Percentiles rank a stretch among this genome's conserved stretches.
These are phyloP conservation scores for Metarhizium album DNA, from an alignment of 2,329 filamentous ascomycete genomes.

Conservation along the genomic window DNA sequence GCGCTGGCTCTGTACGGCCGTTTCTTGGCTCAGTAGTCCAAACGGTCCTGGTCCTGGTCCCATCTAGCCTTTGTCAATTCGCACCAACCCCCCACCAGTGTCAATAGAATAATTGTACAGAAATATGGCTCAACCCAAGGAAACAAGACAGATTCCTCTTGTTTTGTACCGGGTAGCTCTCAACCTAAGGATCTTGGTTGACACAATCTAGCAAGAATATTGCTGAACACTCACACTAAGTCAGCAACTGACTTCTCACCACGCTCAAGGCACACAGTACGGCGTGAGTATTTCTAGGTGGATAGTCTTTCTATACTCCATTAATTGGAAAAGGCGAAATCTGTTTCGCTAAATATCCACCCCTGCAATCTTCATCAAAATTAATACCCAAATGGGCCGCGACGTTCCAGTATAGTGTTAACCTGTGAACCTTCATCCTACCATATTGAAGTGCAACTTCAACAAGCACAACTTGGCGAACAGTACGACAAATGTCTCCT, in stretches of 20 bases:
- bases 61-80: no score
- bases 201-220: no score
- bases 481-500: not conserved
- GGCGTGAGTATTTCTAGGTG: not conserved
- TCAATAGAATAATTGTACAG: no score
- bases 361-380: not conserved
- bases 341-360: not conserved
- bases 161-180: not conserved
- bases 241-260: not conserved
- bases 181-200: not conserved
- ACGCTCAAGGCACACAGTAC: no score
- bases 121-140: no score
- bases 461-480: not conserved
- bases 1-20: no score
- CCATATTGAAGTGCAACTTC: not conserved
- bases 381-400: not conserved
- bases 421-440: not conserved
- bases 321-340: not conserved
- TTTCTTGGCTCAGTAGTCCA: no score
- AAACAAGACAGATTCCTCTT: no score
- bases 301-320: conserved; percentile 1
- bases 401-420: not conserved
- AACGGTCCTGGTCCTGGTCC: no score
- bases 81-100: no score
- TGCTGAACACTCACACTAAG: no score